phyloP scores from a whole-genome alignment of 2,329 filamentous ascomycete species.

The Chrysoporthe cubensis region DNA sequence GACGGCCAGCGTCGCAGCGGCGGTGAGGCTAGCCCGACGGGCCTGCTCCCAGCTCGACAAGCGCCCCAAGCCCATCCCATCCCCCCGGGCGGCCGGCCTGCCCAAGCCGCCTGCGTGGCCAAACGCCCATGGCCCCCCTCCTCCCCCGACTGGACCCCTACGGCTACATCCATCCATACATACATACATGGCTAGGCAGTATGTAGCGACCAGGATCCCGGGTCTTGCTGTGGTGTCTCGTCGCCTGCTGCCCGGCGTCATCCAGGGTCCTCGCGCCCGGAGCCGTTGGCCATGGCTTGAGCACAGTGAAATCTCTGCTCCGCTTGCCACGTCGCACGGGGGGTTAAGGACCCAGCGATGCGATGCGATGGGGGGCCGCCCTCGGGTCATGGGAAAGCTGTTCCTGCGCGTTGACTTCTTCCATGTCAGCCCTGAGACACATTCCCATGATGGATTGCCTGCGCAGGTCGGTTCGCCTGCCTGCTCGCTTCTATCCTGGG shows the following conservation, averaged over 20 bases:
- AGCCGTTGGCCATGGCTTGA: slow-evolving; percentile 7
- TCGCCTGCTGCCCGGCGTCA: neutral
- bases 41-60: neutral
- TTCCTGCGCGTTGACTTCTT: neutral
- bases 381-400: neutral
- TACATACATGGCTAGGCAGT: neutral
- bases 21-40: neutral
- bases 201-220: slow-evolving; percentile 1
- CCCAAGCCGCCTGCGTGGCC: neutral
- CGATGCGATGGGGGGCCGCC: neutral
- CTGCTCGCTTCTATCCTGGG: neutral
- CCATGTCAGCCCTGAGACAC: neutral
- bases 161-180: too few relatives aligned
- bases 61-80: slow-evolving; percentile 1
- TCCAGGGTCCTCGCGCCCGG: neutral
- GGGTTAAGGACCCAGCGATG: neutral
- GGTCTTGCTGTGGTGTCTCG: neutral
- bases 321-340: slow-evolving; percentile 11
- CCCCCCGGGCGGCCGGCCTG: neutral
- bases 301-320: slow-evolving; percentile 8
- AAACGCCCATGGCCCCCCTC: neutral
- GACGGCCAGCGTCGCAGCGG: neutral
- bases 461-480: too few relatives aligned
- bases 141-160: neutral
- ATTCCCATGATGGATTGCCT: neutral